Base-by-base conservation (phyloP, 2,329 filamentous ascomycete species). In the Ophiocordyceps camponoti-rufipedis region DNA sequence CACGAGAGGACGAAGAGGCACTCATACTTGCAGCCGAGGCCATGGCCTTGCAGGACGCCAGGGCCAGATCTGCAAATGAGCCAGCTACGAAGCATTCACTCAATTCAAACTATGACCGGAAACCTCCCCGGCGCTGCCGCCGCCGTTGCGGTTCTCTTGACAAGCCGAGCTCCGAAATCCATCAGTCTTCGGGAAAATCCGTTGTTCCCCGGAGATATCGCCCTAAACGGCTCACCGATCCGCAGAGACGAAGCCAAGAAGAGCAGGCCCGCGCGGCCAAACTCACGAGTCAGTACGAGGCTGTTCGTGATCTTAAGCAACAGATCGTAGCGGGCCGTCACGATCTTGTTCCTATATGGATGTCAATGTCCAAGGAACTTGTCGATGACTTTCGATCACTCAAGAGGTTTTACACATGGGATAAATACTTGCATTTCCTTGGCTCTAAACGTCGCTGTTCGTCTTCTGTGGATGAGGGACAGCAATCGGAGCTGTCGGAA, bases 21-120 rank as follows among this genome's bases (percentile, higher is more conserved):
- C 75, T 87, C 48, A 78, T 82, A 48, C 74, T 87, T 44, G 77
- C 85, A 43, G 82, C 81, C 32, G 82, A 93, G 57, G 79, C 85
- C 9, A 73, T 89, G 52, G 69, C 75, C 31, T 65, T 87, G 19
- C 73, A 74, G 49, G 71, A 72, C 47, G 63, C 61, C 11, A 63
- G 64, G 45, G 63, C 65, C 18, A 54, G 60, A 46, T 41, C 43
- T 1, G 9, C 19, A 5, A 41, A 41, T 12, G n/a, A 19, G 13
- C n/a, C n/a, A 19, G n/a, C 10, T 41, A 5, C 39, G 19, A 19
- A 28, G 39, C 44, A 40, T 11, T 13, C 16, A 28, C 10, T 23
- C 12, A 16, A 1, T 11, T 19, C n/a, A 11, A 46, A 47, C 28
- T 9, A 42, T 28, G 44, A 35, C n/a, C 41, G 42, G 16, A 38